Evolutionary conservation across 352 stramenopile genomes (phyloP), one percentile per base, ranked within the genome.

Genomic region (Pythium myriotylum): DNA sequence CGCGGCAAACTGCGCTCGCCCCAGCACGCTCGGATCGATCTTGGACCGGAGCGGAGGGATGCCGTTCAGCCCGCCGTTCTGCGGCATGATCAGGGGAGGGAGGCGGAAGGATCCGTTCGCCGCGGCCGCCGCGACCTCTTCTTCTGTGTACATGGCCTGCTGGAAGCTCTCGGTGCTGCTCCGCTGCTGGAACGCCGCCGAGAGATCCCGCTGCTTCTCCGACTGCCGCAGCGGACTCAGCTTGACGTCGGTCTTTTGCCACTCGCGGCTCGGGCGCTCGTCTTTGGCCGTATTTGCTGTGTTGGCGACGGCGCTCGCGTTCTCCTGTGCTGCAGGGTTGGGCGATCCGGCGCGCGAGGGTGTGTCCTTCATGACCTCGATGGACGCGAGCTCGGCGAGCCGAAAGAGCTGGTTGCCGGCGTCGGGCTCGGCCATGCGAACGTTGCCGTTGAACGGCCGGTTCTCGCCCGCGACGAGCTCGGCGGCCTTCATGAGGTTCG

Each of bases 31-130:
- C 26, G 83, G 83, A 41, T 89, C 79, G 53, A 92, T 85, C 74
- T 92, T 92, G 22, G 83, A 88, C 24, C 83, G 80, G 37, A 92
- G 70, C n/a, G 83, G 83, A 13, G 83, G 83, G 62, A 92, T 92
- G 1, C 29, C 54, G 32, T 77, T 74, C 52, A 82, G 81, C 29
- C 29, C 29, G 47, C 60, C 70, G 23, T 65, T 62, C 24, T 60
- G 65, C 39, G 74, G 61, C 54, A 89, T 77, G 19, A 88, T 85
- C 12, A 92, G 72, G 45, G 82, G 80, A 19, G 82, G 82, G 42
- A 92, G 62, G 14, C 73, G 71, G 59, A 88, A 87, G 5, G 65
- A 60, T 22, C 59, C 65, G 40, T 53, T 23, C 16, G 48, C 42
- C 53, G 48, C 37, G 64, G 72, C 17, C 74, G 54, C 35, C 59